Evolutionary conservation across 768 basidiomycete genomes (phyloP), one percentile per base, ranked within the genome.

Genomic region (Leccinum obscurum): DNA sequence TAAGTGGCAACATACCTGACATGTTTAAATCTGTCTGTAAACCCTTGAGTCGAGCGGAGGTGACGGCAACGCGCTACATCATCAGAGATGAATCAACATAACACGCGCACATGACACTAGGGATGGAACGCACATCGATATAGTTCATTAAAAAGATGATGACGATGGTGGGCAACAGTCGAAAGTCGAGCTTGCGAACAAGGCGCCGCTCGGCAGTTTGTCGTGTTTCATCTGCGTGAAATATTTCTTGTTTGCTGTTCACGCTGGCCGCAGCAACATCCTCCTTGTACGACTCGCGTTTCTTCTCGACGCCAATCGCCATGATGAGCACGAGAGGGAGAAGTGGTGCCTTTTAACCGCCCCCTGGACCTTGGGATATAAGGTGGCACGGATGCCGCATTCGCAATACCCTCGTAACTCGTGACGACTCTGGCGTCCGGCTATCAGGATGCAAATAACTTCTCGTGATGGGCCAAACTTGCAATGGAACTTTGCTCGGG

Each of bases 41-140:
- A 10, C 80, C 80, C 26, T 80, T 67, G 35, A 79, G 61, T 50
- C 77, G 66, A 14, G 80, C 78, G 6, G 78, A 58, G 3, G 75
- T 75, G 20, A 80, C 62, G 8, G 76, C 77, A 0, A 72, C 73
- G n/a, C 78, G 76, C 78, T 79, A 44, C 10, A 35, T 30, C 4
- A 10, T 62, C 34, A 60, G 20, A 20, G 6, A 20, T 46, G 44
- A 46, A 46, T 46, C 20, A 46, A 20, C 20, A 22, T 2, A 15
- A 39, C 14, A 15, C 14, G 20, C 7, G 22, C 44, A 41, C 37
- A 22, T 13, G 1, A n/a, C 20, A 15, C 30, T 17, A 32, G 28
- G 28, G 20, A 32, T 3, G 17, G 10, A 8, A 62, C 68, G 41
- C 48, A 65, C 69, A 52, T 68, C 67, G 11, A 75, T 70, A 57